Percentiles rank a stretch among this genome's conserved stretches.
These are phyloP conservation scores for Tolypocladium album DNA, from an alignment of 2,329 filamentous ascomycete genomes.

Conservation along the genomic window DNA sequence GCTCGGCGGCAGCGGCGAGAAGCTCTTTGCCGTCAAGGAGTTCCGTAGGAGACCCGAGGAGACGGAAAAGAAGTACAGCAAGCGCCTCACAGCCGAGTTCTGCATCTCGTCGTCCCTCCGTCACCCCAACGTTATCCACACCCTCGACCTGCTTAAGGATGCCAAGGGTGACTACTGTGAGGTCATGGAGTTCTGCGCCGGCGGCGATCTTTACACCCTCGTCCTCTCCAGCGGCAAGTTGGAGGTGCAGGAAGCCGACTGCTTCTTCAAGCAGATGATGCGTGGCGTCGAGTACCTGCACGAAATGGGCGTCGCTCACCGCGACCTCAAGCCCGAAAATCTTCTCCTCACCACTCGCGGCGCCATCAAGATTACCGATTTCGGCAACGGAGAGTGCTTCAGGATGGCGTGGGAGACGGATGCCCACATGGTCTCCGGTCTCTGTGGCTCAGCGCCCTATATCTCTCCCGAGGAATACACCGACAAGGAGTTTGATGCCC, in stretches of 20 bases:
- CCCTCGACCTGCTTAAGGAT: slow-evolving; percentile 87
- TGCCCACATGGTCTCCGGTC: slow-evolving; percentile 92
- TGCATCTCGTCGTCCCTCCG: slow-evolving; percentile 95
- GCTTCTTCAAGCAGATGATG: slow-evolving; percentile 99
- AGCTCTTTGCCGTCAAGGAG: slow-evolving; percentile 95
- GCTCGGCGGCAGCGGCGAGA: slow-evolving; percentile 70
- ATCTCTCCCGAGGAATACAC: slow-evolving; percentile 95
- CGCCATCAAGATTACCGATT: slow-evolving; percentile 94
- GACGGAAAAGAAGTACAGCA: slow-evolving; percentile 95
- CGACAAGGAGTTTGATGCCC: slow-evolving; percentile 90
- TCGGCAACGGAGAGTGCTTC: slow-evolving; percentile 98
- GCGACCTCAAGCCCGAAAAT: slow-evolving; percentile 95
- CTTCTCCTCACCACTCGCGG: slow-evolving; percentile 86
- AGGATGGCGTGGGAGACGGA: slow-evolving; percentile 99
- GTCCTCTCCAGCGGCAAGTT: slow-evolving; percentile 86
- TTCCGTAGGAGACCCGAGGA: slow-evolving; percentile 91
- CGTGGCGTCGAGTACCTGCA: slow-evolving; percentile 98
- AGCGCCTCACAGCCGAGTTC: slow-evolving; percentile 92
- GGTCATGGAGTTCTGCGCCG: slow-evolving; percentile 98
- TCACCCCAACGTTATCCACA: slow-evolving; percentile 97
- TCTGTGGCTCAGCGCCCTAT: slow-evolving; percentile 94
- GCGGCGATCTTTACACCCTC: slow-evolving; percentile 89
- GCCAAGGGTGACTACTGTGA: slow-evolving; percentile 97
- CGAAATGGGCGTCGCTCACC: slow-evolving; percentile 97
- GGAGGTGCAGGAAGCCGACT: slow-evolving; percentile 87